Conservation (phyloP, 108 stramenopile species). For the Skeletonema costatum region DNA sequence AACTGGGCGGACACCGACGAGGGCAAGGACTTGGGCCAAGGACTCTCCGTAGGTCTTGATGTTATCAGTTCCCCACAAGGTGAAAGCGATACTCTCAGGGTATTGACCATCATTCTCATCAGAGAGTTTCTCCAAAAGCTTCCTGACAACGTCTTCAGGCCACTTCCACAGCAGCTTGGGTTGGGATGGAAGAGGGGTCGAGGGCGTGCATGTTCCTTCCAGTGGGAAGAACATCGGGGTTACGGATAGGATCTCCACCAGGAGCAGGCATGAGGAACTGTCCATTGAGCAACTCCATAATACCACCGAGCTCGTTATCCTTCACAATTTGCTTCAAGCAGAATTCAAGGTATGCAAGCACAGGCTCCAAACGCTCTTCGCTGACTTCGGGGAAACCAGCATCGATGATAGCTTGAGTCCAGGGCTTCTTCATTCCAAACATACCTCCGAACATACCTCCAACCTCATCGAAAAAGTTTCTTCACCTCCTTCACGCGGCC, state of each 20-base stretch:
- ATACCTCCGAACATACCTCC: slow-evolving; percentile 68
- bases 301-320: slow-evolving; percentile 95
- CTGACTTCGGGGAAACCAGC: slow-evolving; percentile 86
- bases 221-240: slow-evolving; percentile 95
- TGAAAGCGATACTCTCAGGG: slow-evolving; percentile 96
- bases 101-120: slow-evolving; percentile 85
- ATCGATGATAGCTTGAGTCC: slow-evolving; percentile 86
- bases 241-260: slow-evolving; percentile 97
- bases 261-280: slow-evolving; percentile 95
- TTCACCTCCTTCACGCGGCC: slow-evolving; percentile 96
- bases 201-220: slow-evolving; percentile 97
- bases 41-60: slow-evolving; percentile 98
- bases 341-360: slow-evolving; percentile 94
- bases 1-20: slow-evolving; percentile 93
- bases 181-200: slow-evolving; percentile 96
- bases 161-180: slow-evolving; percentile 92
- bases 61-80: slow-evolving; percentile 98
- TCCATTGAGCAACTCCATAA: slow-evolving; percentile 93
- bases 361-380: slow-evolving; percentile 79
- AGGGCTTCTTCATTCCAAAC: slow-evolving; percentile 84
- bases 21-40: slow-evolving; percentile 92
- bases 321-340: slow-evolving; percentile 97
- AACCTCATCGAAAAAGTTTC: slow-evolving; percentile 82
- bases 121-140: slow-evolving; percentile 90
- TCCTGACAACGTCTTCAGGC: slow-evolving; percentile 83